Percentiles rank a stretch among this genome's conserved stretches.
These are phyloP conservation scores for Taphrina wiesneri DNA, from an alignment of 1,139 yeast genomes.

Conservation along the genomic window DNA sequence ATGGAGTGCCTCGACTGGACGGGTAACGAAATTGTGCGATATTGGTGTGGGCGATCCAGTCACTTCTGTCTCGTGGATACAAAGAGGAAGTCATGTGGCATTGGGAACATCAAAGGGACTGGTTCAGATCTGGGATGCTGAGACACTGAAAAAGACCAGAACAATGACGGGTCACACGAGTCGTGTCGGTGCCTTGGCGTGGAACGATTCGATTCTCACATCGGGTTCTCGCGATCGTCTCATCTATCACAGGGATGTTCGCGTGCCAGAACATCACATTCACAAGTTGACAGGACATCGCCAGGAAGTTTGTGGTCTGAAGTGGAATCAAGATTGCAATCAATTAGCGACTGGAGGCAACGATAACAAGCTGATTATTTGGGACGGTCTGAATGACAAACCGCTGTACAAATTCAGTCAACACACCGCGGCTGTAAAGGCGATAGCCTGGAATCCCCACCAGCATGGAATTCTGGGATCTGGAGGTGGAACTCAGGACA, in stretches of 20 bases:
- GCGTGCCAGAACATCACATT: slow-evolving; percentile 80
- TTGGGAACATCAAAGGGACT: slow-evolving; percentile 84
- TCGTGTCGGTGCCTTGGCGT: slow-evolving; percentile 75
- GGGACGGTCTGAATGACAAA: slow-evolving; percentile 75
- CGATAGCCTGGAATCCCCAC: slow-evolving; percentile 97
- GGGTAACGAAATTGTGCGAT: slow-evolving; percentile 78
- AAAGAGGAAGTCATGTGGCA: slow-evolving; percentile 81
- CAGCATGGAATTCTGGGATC: slow-evolving; percentile 89
- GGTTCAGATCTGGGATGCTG: slow-evolving; percentile 95
- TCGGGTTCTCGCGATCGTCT: slow-evolving; percentile 86
- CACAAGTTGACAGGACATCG: slow-evolving; percentile 71
- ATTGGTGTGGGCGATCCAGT: slow-evolving; percentile 52
- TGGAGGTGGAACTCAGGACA: slow-evolving; percentile 97
- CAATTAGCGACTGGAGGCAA: slow-evolving; percentile 87
- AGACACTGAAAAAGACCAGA: slow-evolving; percentile 76
- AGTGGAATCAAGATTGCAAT: slow-evolving; percentile 83
- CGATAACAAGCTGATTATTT: slow-evolving; percentile 78
- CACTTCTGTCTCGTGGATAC: slow-evolving; percentile 86
- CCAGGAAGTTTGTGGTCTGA: slow-evolving; percentile 94
- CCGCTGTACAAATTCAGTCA: slow-evolving; percentile 77
- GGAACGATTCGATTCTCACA: slow-evolving; percentile 88
- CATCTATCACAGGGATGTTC: slow-evolving; percentile 85
- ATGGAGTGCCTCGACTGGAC: slow-evolving; percentile 87
- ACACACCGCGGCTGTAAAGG: slow-evolving; percentile 94
- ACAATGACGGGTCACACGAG: slow-evolving; percentile 90